phyloP scores from a whole-genome alignment of 2,329 filamentous ascomycete species.

The Periconia digitata region DNA sequence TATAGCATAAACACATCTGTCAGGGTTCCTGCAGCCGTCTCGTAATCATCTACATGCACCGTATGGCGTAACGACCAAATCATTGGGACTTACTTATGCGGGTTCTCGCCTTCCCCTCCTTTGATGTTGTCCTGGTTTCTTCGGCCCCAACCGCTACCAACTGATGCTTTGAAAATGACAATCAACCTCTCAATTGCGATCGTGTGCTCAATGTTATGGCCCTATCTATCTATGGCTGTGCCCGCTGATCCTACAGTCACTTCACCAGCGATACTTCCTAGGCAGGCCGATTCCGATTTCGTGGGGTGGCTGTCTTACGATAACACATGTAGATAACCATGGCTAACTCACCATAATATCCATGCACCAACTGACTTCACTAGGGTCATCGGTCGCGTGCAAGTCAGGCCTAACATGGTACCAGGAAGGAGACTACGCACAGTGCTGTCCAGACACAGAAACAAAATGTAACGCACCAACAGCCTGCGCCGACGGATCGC shows the following conservation, averaged over 20 bases:
- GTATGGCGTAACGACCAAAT: neutral
- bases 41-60: neutral
- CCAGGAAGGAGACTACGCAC: slow-evolving; percentile 29
- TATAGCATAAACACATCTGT: neutral
- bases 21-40: neutral
- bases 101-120: neutral
- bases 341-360: neutral
- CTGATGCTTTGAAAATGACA: slow-evolving; percentile 20
- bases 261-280: slow-evolving; percentile 25
- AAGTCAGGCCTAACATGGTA: slow-evolving; percentile 30
- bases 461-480: slow-evolving; percentile 27
- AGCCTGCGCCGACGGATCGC: slow-evolving; percentile 26
- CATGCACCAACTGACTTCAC: slow-evolving; percentile 4
- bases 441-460: slow-evolving; percentile 29
- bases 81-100: slow-evolving; percentile 1
- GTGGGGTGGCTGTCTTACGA: slow-evolving; percentile 26
- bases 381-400: slow-evolving; percentile 27
- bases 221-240: slow-evolving; percentile 16
- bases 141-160: too few relatives aligned
- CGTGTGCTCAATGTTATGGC: slow-evolving; percentile 14
- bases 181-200: slow-evolving; percentile 14
- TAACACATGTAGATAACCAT: slow-evolving; percentile 21
- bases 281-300: slow-evolving; percentile 26
- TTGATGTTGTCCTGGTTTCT: neutral
- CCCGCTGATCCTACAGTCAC: slow-evolving; percentile 35